phyloP scores from a whole-genome alignment of 2,329 filamentous ascomycete species.

The Colletotrichum sp. region DNA sequence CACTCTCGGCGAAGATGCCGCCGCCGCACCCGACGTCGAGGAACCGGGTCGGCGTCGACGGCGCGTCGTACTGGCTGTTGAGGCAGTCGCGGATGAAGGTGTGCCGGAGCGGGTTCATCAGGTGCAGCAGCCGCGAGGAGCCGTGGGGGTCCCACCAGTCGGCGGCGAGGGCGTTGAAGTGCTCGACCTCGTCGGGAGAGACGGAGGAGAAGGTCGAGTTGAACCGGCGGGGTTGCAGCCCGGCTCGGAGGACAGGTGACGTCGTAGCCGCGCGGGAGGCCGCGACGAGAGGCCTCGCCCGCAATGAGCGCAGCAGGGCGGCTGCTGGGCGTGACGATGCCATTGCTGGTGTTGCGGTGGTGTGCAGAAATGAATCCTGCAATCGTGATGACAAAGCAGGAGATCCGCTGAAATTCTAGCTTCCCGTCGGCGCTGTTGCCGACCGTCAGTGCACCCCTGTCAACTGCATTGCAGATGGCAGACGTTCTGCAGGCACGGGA shows the following conservation, averaged over 20 bases:
- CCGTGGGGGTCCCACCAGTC: constrained; percentile 98
- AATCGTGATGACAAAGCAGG: neutral
- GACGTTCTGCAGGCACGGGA: neutral
- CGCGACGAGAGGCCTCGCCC: neutral
- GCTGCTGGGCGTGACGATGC: constrained; percentile 19
- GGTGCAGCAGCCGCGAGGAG: constrained; percentile 87
- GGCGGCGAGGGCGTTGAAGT: constrained; percentile 92
- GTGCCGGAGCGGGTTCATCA: constrained; percentile 97
- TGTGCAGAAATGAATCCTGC: constrained; percentile 19
- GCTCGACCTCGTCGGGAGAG: constrained; percentile 86
- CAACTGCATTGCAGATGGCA: neutral
- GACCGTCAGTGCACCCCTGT: neutral
- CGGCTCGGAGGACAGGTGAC: neutral
- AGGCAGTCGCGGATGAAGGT: constrained; percentile 84
- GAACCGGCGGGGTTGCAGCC: neutral
- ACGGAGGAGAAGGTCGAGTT: constrained; percentile 67
- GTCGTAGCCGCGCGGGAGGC: neutral
- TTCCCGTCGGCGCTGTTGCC: neutral
- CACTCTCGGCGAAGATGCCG: constrained; percentile 92
- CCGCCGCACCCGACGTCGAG: constrained; percentile 96
- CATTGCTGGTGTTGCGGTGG: neutral
- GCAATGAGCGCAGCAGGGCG: constrained; percentile 12
- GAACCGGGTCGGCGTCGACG: constrained; percentile 55
- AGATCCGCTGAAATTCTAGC: neutral
- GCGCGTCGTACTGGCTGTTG: constrained; percentile 50